These are phyloP conservation scores for Suhomyces taliae DNA, from an alignment of 1,139 yeast species.

Conservation along the genomic window DNA sequence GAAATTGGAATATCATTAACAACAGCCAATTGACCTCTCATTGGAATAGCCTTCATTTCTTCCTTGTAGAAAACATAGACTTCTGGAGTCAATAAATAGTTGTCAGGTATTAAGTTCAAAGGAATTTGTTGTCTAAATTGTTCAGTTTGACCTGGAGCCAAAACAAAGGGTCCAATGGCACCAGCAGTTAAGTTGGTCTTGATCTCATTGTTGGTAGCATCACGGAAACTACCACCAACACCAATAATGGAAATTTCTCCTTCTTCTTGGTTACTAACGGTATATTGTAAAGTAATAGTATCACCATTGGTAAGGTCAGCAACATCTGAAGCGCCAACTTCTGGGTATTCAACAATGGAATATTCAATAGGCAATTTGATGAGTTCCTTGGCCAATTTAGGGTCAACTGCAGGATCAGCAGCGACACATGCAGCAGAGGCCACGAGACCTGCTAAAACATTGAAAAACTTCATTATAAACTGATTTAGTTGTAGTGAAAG, in stretches of 20 bases:
- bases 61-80: constrained; percentile 54
- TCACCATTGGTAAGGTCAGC: constrained; percentile 54
- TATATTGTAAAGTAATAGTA: constrained; percentile 53
- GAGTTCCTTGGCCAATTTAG: constrained; percentile 13
- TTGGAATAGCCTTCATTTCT: constrained; percentile 55
- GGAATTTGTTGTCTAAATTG: constrained; percentile 55
- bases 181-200: constrained; percentile 65
- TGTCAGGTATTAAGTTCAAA: constrained; percentile 56
- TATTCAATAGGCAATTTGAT: constrained; percentile 45
- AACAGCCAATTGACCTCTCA: constrained; percentile 56
- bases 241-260: constrained; percentile 56
- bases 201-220: constrained; percentile 52
- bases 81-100: constrained; percentile 62
- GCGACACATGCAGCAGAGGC: constrained; percentile 12
- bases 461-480: constrained; percentile 19
- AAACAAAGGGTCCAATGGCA: constrained; percentile 60
- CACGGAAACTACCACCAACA: constrained; percentile 69
- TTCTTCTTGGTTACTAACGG: constrained; percentile 57
- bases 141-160: constrained; percentile 50
- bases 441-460: constrained; percentile 19
- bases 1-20: constrained; percentile 70
- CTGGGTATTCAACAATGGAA: constrained; percentile 42
- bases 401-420: constrained; percentile 21
- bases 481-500: neutral
- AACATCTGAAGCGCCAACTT: constrained; percentile 32